phyloP scores from a whole-genome alignment of 116 monocot genomes.

The Trichopus zeylanicus region DNA sequence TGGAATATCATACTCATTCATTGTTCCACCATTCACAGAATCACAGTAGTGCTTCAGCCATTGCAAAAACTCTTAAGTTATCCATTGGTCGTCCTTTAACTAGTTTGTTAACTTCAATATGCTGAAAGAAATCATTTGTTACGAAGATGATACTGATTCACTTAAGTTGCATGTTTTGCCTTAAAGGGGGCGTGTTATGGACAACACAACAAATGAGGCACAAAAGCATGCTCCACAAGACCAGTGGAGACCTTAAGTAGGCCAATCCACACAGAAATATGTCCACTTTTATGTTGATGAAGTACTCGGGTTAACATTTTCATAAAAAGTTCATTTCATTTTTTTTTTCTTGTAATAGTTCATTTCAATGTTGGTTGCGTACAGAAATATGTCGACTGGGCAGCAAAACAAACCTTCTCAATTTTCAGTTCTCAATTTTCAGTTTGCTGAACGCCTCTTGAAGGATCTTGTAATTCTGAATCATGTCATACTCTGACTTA shows the following conservation, averaged over 20 bases:
- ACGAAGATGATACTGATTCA: background rate
- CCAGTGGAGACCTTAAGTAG: too few relatives aligned
- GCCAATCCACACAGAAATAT: too few relatives aligned
- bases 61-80: constrained; percentile 90
- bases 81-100: constrained; percentile 91
- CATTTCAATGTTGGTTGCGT: too few relatives aligned
- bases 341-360: too few relatives aligned
- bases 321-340: too few relatives aligned
- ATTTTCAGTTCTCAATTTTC: constrained; percentile 68
- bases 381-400: too few relatives aligned
- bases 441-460: constrained; percentile 86
- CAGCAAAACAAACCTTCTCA: too few relatives aligned
- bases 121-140: constrained; percentile 18
- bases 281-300: too few relatives aligned
- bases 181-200: too few relatives aligned
- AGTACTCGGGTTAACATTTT: too few relatives aligned
- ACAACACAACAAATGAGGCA: too few relatives aligned
- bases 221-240: too few relatives aligned
- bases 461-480: constrained; percentile 93
- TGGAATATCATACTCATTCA: constrained; percentile 59
- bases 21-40: constrained; percentile 82
- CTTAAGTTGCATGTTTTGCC: background rate
- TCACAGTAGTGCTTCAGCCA: constrained; percentile 96
- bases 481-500: constrained; percentile 92
- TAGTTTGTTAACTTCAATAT: constrained; percentile 87